These are phyloP conservation scores for Geosmithia putterillii DNA, from an alignment of 2,329 filamentous ascomycete genomes.

Conservation along the genomic window DNA sequence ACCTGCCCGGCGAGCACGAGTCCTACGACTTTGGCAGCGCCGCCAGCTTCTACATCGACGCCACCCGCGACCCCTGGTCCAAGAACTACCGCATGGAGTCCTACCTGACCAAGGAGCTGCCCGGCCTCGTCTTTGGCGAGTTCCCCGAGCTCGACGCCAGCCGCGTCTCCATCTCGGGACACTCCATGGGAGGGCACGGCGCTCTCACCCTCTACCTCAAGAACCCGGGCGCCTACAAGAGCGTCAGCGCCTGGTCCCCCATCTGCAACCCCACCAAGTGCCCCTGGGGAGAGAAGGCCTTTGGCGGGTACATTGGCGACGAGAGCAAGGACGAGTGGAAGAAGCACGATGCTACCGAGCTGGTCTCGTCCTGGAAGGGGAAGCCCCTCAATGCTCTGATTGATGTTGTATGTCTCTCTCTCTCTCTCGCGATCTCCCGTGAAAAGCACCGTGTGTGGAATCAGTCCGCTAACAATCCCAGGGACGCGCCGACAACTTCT, in stretches of 20 bases:
- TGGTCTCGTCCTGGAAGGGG: slow-evolving; percentile 60
- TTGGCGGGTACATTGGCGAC: slow-evolving; percentile 76
- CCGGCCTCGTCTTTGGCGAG: slow-evolving; percentile 56
- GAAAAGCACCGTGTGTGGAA: not conserved
- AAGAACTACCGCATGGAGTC: slow-evolving; percentile 87
- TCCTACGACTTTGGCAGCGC: slow-evolving; percentile 83
- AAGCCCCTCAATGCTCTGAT: slow-evolving; percentile 62
- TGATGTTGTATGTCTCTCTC: slow-evolving; percentile 56
- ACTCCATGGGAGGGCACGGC: slow-evolving; percentile 96
- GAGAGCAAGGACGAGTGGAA: slow-evolving; percentile 67
- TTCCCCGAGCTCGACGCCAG: slow-evolving; percentile 58
- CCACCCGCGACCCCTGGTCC: slow-evolving; percentile 60
- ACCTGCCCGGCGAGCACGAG: slow-evolving; percentile 76
- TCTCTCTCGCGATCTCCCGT: not conserved
- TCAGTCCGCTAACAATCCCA: slow-evolving; percentile 19
- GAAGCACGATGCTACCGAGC: slow-evolving; percentile 83
- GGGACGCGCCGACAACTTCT: slow-evolving; percentile 93
- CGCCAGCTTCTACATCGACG: slow-evolving; percentile 91
- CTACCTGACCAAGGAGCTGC: slow-evolving; percentile 86
- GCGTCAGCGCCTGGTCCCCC: slow-evolving; percentile 80
- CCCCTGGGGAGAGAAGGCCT: slow-evolving; percentile 94
- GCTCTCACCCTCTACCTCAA: slow-evolving; percentile 86
- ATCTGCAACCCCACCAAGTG: slow-evolving; percentile 77
- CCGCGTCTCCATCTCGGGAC: slow-evolving; percentile 76
- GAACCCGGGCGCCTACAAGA: slow-evolving; percentile 82